Conservation (phyloP, 805 yeast genomes). For the Candida yuanshanica region DNA sequence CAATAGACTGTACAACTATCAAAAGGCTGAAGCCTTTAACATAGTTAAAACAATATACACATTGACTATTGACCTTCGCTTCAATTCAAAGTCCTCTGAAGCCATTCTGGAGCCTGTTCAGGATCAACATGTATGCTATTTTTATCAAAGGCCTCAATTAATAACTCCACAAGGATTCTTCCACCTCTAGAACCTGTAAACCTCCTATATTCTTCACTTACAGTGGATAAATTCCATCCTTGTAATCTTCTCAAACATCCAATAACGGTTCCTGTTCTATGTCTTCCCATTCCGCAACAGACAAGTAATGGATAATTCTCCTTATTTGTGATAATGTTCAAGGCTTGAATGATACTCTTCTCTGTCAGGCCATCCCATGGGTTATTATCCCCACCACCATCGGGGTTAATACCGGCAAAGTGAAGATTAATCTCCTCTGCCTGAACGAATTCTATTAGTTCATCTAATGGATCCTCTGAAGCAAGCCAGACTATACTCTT, state of each 20-base stretch:
- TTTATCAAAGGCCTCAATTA: conserved; percentile 69
- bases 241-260: conserved; percentile 90
- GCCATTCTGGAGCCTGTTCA: conserved; percentile 44
- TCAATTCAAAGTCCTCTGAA: conserved; percentile 15
- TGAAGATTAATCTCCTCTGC: conserved; percentile 66
- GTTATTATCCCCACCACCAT: conserved; percentile 67
- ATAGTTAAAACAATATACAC: too few relatives aligned
- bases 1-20: too few relatives aligned
- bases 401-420: conserved; percentile 78
- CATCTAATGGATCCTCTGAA: conserved; percentile 91
- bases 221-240: conserved; percentile 95
- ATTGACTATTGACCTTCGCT: too few relatives aligned
- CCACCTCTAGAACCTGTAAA: conserved; percentile 94
- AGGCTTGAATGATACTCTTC: conserved; percentile 69
- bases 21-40: too few relatives aligned
- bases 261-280: conserved; percentile 92
- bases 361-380: conserved; percentile 97
- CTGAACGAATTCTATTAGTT: conserved; percentile 75
- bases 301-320: conserved; percentile 81
- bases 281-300: conserved; percentile 98
- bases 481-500: conserved; percentile 91
- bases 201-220: conserved; percentile 88
- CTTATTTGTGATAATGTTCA: conserved; percentile 66
- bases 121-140: conserved; percentile 36
- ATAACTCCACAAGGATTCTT: conserved; percentile 81